A percentile compares a stretch with the other conserved stretches of the same genome.
Evolutionary conservation across 106 monocot species (phyloP).

Genomic region (Vanilla planifolia): DNA sequence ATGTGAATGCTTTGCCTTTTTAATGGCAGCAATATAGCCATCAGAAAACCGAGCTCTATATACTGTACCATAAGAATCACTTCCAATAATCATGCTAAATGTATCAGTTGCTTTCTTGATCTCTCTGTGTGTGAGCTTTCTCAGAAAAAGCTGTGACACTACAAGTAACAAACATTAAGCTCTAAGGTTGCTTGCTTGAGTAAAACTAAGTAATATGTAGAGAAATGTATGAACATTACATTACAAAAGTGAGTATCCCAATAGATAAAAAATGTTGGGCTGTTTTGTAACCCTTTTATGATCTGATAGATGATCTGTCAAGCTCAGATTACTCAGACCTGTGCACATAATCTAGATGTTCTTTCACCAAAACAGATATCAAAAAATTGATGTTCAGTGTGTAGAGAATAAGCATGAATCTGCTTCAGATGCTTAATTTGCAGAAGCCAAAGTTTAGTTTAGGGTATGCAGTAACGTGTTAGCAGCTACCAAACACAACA

Average conservation of each 20-base stretch:
- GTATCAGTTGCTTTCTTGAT: slow-evolving; percentile 69
- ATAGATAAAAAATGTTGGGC: neutral
- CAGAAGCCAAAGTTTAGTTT: no score
- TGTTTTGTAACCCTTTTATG: neutral
- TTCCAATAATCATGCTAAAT: slow-evolving; percentile 52
- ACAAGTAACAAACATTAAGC: neutral
- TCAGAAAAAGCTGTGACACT: slow-evolving; percentile 15
- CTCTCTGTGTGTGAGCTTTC: slow-evolving; percentile 58
- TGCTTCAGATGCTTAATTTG: no score
- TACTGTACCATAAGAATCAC: slow-evolving; percentile 40
- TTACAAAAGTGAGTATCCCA: neutral
- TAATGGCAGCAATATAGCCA: slow-evolving; percentile 60
- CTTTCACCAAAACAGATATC: neutral
- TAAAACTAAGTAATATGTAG: neutral
- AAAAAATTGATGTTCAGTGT: neutral
- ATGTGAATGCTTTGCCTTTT: slow-evolving; percentile 17
- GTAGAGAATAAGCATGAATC: no score
- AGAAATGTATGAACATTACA: neutral
- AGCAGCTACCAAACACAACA: no score
- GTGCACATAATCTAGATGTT: neutral
- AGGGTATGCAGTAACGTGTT: no score
- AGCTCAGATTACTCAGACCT: neutral
- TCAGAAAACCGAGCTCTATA: slow-evolving; percentile 76
- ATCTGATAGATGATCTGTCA: neutral
- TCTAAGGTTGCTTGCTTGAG: neutral